phyloP scores from a whole-genome alignment of 2,329 filamentous ascomycete genomes.

The Lachnellula arida region DNA sequence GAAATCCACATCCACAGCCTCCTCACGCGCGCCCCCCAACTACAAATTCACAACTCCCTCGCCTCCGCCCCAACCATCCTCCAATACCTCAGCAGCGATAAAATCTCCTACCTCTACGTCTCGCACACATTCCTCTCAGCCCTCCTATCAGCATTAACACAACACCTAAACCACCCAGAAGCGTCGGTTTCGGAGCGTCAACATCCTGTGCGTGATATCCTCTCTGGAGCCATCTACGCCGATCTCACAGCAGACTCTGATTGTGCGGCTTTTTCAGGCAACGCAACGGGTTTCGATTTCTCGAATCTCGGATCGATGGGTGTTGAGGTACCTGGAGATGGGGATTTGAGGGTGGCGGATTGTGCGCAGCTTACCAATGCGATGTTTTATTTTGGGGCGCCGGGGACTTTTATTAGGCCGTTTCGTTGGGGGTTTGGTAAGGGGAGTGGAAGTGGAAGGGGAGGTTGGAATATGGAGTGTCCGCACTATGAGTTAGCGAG shows the following conservation, averaged over 20 bases:
- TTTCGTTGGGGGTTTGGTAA: too few relatives aligned
- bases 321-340: conserved; percentile 37
- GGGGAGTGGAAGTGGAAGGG: conserved; percentile 25
- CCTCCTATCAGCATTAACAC: too few relatives aligned
- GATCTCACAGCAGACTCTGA: too few relatives aligned
- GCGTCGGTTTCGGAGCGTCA: too few relatives aligned
- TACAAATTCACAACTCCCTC: too few relatives aligned
- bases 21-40: too few relatives aligned
- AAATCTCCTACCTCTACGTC: too few relatives aligned
- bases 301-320: conserved; percentile 9
- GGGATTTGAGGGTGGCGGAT: conserved; percentile 38
- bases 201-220: too few relatives aligned
- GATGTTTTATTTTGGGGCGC: conserved; percentile 28
- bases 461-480: conserved; percentile 38
- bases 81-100: not conserved
- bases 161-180: too few relatives aligned
- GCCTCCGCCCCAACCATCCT: not conserved
- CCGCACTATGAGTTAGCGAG: conserved; percentile 37
- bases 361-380: conserved; percentile 25
- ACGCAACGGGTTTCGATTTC: not conserved
- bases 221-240: too few relatives aligned
- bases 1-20: too few relatives aligned
- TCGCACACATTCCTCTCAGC: too few relatives aligned
- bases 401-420: conserved; percentile 34
- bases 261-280: not conserved